Conservation (phyloP, 768 basidiomycete genomes). For the Mycena kentingensis region DNA sequence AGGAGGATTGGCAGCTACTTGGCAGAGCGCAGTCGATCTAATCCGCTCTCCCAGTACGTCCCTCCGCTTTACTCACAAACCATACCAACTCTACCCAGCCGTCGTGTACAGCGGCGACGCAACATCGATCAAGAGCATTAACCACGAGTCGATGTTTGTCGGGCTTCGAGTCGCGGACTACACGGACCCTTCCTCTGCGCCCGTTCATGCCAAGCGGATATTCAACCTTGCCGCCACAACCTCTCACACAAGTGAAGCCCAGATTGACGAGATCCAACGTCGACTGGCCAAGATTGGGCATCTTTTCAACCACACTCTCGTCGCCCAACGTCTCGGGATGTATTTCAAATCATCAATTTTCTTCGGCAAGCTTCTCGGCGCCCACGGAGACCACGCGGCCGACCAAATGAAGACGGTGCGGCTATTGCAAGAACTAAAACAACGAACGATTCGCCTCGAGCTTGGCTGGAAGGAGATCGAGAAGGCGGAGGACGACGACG, state of each 20-base stretch:
- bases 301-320: neutral
- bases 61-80: too few relatives aligned
- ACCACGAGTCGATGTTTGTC: too few relatives aligned
- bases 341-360: constrained; percentile 8
- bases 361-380: constrained; percentile 1
- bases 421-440: neutral
- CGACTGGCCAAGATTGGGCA: neutral
- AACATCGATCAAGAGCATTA: too few relatives aligned
- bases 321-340: neutral
- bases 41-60: too few relatives aligned
- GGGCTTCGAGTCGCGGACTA: too few relatives aligned
- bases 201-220: too few relatives aligned
- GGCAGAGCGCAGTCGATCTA: too few relatives aligned
- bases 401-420: constrained; percentile 5
- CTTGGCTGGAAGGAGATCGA: constrained; percentile 4
- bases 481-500: neutral
- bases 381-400: constrained; percentile 7
- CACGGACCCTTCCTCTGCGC: too few relatives aligned
- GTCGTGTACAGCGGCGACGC: too few relatives aligned
- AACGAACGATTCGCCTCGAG: neutral
- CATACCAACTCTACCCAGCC: too few relatives aligned
- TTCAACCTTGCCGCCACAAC: constrained; percentile 10
- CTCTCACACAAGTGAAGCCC: constrained; percentile 25
- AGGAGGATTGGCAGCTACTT: too few relatives aligned
- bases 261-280: constrained; percentile 8